Evolutionary conservation across 306 rosid species (phyloP).

Genomic region (Castanea mollissima): DNA sequence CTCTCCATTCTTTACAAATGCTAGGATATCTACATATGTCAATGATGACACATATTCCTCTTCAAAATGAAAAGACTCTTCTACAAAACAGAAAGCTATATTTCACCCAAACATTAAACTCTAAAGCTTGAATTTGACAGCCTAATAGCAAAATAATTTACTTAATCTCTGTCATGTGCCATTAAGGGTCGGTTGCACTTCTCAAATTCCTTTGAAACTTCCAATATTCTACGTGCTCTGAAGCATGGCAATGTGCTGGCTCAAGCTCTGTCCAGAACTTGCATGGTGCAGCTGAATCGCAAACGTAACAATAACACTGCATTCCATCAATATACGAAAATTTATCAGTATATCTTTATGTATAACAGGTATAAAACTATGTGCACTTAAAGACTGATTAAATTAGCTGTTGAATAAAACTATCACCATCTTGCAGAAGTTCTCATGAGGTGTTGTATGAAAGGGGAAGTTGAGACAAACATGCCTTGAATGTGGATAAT

Average conservation of each 20-base stretch:
- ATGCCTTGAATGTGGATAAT: slow-evolving; percentile 75
- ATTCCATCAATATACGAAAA: no score
- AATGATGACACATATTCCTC: no score
- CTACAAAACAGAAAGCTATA: no score
- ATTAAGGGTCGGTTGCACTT: neutral
- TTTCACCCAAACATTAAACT: no score
- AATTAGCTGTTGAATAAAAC: neutral
- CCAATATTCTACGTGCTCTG: slow-evolving; percentile 19
- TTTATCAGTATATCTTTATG: no score
- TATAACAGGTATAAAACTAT: neutral
- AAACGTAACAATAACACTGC: slow-evolving; percentile 6
- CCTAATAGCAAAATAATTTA: neutral
- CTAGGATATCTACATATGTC: no score
- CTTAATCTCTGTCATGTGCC: neutral
- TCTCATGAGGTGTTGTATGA: slow-evolving; percentile 40
- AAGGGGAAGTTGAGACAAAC: slow-evolving; percentile 57
- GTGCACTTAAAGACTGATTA: neutral
- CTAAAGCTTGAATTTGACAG: neutral
- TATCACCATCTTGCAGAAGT: slow-evolving; percentile 52
- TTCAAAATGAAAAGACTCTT: no score
- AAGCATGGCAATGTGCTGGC: slow-evolving; percentile 34
- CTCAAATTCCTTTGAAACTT: neutral
- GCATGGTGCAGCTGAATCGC: slow-evolving; percentile 37
- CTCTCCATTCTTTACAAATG: no score
- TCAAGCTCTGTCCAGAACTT: slow-evolving; percentile 14